Percentiles rank a stretch among this genome's conserved stretches.
These are phyloP conservation scores for Pilatotrama ljubarskyi DNA, from an alignment of 768 basidiomycete species.

Conservation along the genomic window DNA sequence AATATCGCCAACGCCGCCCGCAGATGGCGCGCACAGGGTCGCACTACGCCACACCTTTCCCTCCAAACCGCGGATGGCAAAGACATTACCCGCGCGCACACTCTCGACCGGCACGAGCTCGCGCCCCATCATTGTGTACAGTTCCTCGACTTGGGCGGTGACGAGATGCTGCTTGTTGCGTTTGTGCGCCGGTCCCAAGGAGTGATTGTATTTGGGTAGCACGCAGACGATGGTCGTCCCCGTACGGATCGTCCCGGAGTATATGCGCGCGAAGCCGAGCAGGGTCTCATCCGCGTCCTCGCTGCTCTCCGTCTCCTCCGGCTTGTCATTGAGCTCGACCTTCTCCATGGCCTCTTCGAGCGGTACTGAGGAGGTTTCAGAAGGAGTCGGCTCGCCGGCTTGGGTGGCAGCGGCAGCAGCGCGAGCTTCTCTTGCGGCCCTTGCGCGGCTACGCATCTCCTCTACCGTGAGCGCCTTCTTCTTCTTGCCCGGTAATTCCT, in stretches of 20 bases:
- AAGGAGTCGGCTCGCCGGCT: slow-evolving; percentile 4
- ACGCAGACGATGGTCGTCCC: slow-evolving; percentile 70
- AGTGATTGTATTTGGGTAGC: slow-evolving; percentile 81
- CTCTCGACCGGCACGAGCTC: slow-evolving; percentile 83
- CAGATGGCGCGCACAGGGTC: slow-evolving; percentile 76
- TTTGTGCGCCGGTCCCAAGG: slow-evolving; percentile 63
- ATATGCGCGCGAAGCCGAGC: slow-evolving; percentile 92
- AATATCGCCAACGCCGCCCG: slow-evolving; percentile 41
- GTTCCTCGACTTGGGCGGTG: slow-evolving; percentile 61
- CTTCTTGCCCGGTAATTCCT: slow-evolving; percentile 86
- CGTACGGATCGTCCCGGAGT: slow-evolving; percentile 78
- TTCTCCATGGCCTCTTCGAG: slow-evolving; percentile 25
- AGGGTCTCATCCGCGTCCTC: slow-evolving; percentile 58
- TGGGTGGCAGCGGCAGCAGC: slow-evolving; percentile 13
- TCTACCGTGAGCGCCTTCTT: slow-evolving; percentile 75
- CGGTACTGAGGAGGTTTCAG: slow-evolving; percentile 10
- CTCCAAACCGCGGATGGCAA: slow-evolving; percentile 87
- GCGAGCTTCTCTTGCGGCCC: slow-evolving; percentile 49
- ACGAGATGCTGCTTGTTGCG: slow-evolving; percentile 66
- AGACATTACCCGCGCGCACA: slow-evolving; percentile 91
- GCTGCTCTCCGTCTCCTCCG: slow-evolving; percentile 20
- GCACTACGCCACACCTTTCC: slow-evolving; percentile 90
- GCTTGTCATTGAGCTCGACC: slow-evolving; percentile 21
- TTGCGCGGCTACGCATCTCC: slow-evolving; percentile 71
- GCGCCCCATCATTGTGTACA: slow-evolving; percentile 98